These are phyloP conservation scores for Boletales sp. DNA, from an alignment of 768 basidiomycete species.

Conservation along the genomic window DNA sequence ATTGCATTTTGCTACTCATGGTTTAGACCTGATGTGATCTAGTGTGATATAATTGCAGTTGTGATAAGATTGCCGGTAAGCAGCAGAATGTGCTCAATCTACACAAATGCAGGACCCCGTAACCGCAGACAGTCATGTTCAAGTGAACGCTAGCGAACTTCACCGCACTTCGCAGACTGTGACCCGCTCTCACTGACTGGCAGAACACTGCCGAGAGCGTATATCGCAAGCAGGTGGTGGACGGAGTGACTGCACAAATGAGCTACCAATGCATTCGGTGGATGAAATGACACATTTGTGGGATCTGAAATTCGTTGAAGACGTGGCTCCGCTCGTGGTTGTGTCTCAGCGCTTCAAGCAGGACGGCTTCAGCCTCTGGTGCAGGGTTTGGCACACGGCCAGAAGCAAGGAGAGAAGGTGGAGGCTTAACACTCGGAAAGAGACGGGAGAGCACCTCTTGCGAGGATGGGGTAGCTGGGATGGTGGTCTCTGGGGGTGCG, in stretches of 20 bases:
- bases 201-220: constrained; percentile 64
- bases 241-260: constrained; percentile 45
- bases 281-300: constrained; percentile 24
- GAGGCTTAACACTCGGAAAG: constrained; percentile 28
- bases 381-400: constrained; percentile 34
- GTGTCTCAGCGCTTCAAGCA: constrained; percentile 42
- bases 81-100: too few relatives aligned
- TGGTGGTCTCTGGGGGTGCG: constrained; percentile 21
- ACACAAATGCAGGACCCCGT: too few relatives aligned
- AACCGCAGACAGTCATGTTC: too few relatives aligned
- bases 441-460: constrained; percentile 23
- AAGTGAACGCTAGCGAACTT: too few relatives aligned
- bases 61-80: too few relatives aligned
- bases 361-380: constrained; percentile 35
- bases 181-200: too few relatives aligned
- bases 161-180: too few relatives aligned
- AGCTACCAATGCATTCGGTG: neutral
- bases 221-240: constrained; percentile 57
- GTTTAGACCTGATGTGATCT: too few relatives aligned
- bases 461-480: constrained; percentile 20
- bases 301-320: constrained; percentile 40
- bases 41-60: too few relatives aligned
- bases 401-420: constrained; percentile 37
- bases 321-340: constrained; percentile 52
- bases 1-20: too few relatives aligned